phyloP scores from a whole-genome alignment of 768 basidiomycete species.

The Suillus occidentalis region DNA sequence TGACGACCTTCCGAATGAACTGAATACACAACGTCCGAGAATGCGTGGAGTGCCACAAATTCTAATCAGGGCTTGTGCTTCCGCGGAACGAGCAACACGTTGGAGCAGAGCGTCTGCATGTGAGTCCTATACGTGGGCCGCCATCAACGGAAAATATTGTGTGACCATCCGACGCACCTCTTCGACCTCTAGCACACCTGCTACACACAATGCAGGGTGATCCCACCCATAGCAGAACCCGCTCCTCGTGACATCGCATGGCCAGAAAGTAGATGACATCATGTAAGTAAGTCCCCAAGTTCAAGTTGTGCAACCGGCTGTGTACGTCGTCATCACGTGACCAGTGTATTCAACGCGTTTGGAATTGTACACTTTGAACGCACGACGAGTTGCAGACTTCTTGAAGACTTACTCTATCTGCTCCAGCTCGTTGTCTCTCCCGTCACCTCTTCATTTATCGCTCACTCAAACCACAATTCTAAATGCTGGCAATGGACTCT shows the following conservation, averaged over 20 bases:
- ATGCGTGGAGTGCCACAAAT: conserved; percentile 26
- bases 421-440: not conserved
- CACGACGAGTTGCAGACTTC: not conserved
- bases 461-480: not conserved
- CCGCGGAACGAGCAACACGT: conserved; percentile 16
- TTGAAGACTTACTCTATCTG: not conserved
- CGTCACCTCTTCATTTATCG: not conserved
- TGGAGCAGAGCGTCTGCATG: conserved; percentile 17
- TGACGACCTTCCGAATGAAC: conserved; percentile 8
- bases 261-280: conserved; percentile 56
- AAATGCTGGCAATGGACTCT: conserved; percentile 22
- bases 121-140: conserved; percentile 14
- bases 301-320: not conserved
- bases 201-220: conserved; percentile 46
- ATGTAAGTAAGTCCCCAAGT: not conserved
- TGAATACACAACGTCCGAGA: conserved; percentile 29
- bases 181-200: conserved; percentile 43
- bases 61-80: conserved; percentile 18
- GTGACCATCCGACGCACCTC: conserved; percentile 29
- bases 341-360: conserved; percentile 1
- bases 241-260: conserved; percentile 42
- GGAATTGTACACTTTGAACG: not conserved
- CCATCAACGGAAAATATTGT: conserved; percentile 3
- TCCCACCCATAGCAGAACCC: conserved; percentile 65
- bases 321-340: not conserved